phyloP scores from a whole-genome alignment of 108 stramenopile species.

The Conticribra guillardii region DNA sequence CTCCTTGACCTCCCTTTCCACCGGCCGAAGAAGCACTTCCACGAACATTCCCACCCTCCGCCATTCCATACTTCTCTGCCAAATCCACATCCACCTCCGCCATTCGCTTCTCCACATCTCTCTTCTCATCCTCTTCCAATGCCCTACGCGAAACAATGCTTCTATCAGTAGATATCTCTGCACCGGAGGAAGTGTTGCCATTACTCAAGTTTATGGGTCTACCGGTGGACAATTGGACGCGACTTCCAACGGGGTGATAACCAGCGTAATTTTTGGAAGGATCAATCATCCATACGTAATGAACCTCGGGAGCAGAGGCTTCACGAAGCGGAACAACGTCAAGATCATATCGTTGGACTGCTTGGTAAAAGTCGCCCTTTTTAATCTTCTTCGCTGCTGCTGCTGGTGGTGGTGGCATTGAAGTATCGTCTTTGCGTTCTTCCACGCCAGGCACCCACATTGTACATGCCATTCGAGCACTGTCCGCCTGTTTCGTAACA shows the following conservation, averaged over 20 bases:
- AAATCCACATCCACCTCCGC: slow-evolving; percentile 80
- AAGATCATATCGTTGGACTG: slow-evolving; percentile 78
- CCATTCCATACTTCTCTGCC: slow-evolving; percentile 63
- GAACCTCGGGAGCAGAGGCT: slow-evolving; percentile 69
- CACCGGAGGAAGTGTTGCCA: not conserved
- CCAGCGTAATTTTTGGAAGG: slow-evolving; percentile 38
- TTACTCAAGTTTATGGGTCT: slow-evolving; percentile 53
- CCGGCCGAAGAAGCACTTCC: not conserved
- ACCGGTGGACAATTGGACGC: slow-evolving; percentile 82
- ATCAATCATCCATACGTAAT: slow-evolving; percentile 73
- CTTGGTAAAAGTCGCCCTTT: slow-evolving; percentile 34
- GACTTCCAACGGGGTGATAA: slow-evolving; percentile 75
- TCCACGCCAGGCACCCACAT: slow-evolving; percentile 55
- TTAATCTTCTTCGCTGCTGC: slow-evolving; percentile 16
- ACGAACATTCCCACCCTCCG: slow-evolving; percentile 16
- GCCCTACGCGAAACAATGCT: slow-evolving; percentile 52
- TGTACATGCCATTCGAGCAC: slow-evolving; percentile 82
- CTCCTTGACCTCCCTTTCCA: not conserved
- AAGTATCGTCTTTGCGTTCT: slow-evolving; percentile 1
- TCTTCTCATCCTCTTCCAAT: slow-evolving; percentile 58
- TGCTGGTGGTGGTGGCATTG: not conserved
- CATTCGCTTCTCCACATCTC: slow-evolving; percentile 57
- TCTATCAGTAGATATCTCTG: slow-evolving; percentile 14
- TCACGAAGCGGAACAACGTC: slow-evolving; percentile 84
- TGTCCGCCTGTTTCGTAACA: slow-evolving; percentile 64